Conservation (phyloP, 2,329 filamentous ascomycete genomes). For the Fusarium nygamai region DNA sequence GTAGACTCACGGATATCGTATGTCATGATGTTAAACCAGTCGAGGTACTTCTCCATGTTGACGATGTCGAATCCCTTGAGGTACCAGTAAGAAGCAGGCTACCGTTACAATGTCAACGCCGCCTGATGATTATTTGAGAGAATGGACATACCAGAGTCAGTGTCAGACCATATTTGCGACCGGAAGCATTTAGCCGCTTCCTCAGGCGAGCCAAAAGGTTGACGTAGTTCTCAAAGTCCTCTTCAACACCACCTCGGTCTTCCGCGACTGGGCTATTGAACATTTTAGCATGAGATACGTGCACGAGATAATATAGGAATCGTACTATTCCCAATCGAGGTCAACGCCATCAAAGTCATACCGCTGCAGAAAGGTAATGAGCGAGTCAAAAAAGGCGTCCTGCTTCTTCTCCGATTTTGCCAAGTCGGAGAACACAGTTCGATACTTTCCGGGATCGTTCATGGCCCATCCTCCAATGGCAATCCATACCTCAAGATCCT, state of each 20-base stretch:
- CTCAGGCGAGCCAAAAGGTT: background rate
- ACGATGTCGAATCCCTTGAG: constrained; percentile 40
- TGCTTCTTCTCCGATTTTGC: background rate
- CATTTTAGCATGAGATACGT: too few species aligned
- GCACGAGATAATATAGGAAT: too few species aligned
- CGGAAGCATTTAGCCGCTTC: fast-evolving
- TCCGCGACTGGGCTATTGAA: too few species aligned
- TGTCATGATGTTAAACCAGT: constrained; percentile 55
- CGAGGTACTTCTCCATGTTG: constrained; percentile 34
- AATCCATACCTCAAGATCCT: constrained; percentile 44
- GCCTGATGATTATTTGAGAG: too few species aligned
- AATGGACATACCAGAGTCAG: too few species aligned
- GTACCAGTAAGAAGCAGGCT: constrained; percentile 45
- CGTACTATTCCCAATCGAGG: background rate
- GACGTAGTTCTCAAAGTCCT: background rate
- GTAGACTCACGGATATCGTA: constrained; percentile 52
- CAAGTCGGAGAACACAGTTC: fast-evolving
- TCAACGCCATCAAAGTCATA: background rate
- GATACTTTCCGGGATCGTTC: background rate
- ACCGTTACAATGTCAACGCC: too few species aligned
- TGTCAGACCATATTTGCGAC: background rate
- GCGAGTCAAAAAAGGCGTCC: background rate
- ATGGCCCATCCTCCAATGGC: constrained; percentile 1
- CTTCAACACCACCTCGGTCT: background rate
- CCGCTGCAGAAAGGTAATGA: fast-evolving